Conservation (phyloP, 2,329 filamentous ascomycete genomes). For the Fusarium foetens region DNA sequence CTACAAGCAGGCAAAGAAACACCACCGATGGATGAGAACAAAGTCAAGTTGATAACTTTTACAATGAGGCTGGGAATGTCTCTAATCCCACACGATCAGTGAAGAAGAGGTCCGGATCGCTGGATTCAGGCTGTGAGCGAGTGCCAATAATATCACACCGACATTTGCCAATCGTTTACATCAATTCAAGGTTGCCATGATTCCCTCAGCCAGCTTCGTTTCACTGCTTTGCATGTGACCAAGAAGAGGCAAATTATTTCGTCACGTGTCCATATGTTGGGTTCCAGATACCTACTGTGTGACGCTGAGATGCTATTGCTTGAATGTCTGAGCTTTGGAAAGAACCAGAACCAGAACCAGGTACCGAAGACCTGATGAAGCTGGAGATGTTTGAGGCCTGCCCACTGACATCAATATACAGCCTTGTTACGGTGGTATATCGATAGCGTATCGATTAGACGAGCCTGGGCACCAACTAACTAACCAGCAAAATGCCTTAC, state of each 20-base stretch:
- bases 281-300: not conserved
- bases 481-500: not conserved
- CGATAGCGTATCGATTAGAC: constrained; percentile 27
- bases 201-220: constrained; percentile 6
- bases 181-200: constrained; percentile 17
- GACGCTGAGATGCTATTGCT: not conserved
- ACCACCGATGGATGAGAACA: not conserved
- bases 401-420: constrained; percentile 6
- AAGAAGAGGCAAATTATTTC: constrained; percentile 24
- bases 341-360: not conserved
- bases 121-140: constrained; percentile 24
- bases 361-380: not conserved
- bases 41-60: constrained; percentile 6
- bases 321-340: not conserved
- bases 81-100: constrained; percentile 23
- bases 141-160: constrained; percentile 39
- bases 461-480: not conserved
- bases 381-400: constrained; percentile 17
- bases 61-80: constrained; percentile 34
- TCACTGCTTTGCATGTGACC: constrained; percentile 27
- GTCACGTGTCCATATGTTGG: constrained; percentile 30
- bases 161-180: constrained; percentile 40
- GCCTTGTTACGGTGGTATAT: constrained; percentile 13
- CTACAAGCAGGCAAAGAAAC: not conserved
- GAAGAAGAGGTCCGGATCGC: constrained; percentile 26